Evolutionary conservation across 352 stramenopile species (phyloP), one percentile per base, ranked within the genome.

Genomic region (Stramenopiles sp.): DNA sequence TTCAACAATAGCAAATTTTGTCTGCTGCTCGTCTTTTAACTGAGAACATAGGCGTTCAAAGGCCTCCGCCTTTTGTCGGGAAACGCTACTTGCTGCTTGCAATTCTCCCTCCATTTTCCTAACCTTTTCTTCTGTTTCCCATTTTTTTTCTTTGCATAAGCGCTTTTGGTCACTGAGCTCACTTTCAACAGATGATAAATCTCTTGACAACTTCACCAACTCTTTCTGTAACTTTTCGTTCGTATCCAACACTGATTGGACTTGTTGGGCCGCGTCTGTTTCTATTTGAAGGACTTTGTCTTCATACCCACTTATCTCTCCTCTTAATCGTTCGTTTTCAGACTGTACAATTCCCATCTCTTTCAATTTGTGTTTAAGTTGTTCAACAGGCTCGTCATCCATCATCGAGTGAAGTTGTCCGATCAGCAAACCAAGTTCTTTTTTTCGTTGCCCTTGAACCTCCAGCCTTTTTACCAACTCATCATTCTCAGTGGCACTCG

Each of bases 161-260:
- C 12, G 25, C 43, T 53, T 53, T 53, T 53, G 43, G 12, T 53
- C 43, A 53, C 43, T 53, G 12, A 53, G 25, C 12, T 12, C 43
- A 53, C 12, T 18, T 53, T 53, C 43, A 53, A 53, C 43, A 25
- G 43, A 53, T 12, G 43, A 53, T 18, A 53, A 25, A 25, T 53
- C 43, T 53, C 43, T 53, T 53, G 43, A 53, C 25, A 53, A 53
- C 43, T 53, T 53, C 12, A 53, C 43, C 43, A 53, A 53, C 25
- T 53, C 43, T 18, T 25, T 25, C 25, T 53, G 43, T 12, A 53
- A 25, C 43, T 53, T 53, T 53, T 53, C 43, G 25, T 53, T 53
- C 12, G 43, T 53, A 53, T 53, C 43, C 25, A 53, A 25, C 43
- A 53, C 43, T 12, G 43, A 53, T 53, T 53, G 43, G 25, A 53